phyloP scores from a whole-genome alignment of 2,329 filamentous ascomycete genomes.

The Neofusicoccum laricinum region DNA sequence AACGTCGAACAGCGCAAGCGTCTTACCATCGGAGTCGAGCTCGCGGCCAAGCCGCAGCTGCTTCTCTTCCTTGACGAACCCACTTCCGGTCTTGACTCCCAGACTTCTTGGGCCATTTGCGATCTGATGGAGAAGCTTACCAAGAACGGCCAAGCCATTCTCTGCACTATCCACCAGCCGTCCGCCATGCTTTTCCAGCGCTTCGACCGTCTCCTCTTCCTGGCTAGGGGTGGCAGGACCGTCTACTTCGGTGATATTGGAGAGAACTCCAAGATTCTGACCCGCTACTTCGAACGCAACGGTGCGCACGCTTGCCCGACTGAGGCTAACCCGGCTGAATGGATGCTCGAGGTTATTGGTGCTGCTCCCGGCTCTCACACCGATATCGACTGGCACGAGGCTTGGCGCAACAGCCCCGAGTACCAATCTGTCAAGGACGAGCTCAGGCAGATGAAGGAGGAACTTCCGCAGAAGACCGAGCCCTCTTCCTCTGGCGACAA shows the following conservation, averaged over 20 bases:
- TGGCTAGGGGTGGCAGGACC: slow-evolving; percentile 68
- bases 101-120: slow-evolving; percentile 20
- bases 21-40: slow-evolving; percentile 57
- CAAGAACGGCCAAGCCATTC: slow-evolving; percentile 57
- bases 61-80: slow-evolving; percentile 73
- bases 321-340: slow-evolving; percentile 77
- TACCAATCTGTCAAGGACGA: slow-evolving; percentile 44
- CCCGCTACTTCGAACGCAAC: slow-evolving; percentile 71
- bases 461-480: slow-evolving; percentile 36
- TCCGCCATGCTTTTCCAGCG: slow-evolving; percentile 86
- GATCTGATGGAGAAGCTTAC: slow-evolving; percentile 33
- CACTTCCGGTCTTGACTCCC: slow-evolving; percentile 65
- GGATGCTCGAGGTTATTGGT: slow-evolving; percentile 64
- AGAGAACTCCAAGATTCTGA: slow-evolving; percentile 61
- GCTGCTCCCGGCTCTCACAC: slow-evolving; percentile 49
- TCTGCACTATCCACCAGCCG: slow-evolving; percentile 74
- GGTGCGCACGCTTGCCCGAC: slow-evolving; percentile 63
- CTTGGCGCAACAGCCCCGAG: slow-evolving; percentile 49
- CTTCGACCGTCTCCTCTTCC: slow-evolving; percentile 73
- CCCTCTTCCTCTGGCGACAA: slow-evolving; percentile 44
- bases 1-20: slow-evolving; percentile 60
- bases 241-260: slow-evolving; percentile 78
- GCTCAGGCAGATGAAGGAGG: slow-evolving; percentile 44
- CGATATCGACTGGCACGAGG: slow-evolving; percentile 50
- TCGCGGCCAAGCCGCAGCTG: slow-evolving; percentile 57